These are phyloP conservation scores for Hymenoscyphus infarciens DNA, from an alignment of 2,329 filamentous ascomycete genomes.

Conservation along the genomic window DNA sequence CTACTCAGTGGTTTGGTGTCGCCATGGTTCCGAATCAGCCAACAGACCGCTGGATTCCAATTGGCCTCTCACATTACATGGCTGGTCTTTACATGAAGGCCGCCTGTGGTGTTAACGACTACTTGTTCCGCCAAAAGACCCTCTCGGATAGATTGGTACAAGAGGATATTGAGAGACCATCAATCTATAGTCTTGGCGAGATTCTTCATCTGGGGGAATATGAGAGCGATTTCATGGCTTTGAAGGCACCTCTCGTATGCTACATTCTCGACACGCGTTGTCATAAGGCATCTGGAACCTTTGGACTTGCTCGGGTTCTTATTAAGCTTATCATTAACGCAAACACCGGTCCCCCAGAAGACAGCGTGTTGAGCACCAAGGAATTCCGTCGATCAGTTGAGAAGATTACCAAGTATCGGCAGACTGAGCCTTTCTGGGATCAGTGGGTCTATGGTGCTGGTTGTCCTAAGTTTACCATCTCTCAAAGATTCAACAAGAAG, in stretches of 20 bases:
- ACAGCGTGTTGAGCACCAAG: conserved; percentile 66
- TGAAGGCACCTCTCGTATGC: conserved; percentile 87
- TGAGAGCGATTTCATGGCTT: conserved; percentile 83
- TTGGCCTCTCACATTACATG: conserved; percentile 92
- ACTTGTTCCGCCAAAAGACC: conserved; percentile 83
- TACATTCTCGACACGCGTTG: conserved; percentile 92
- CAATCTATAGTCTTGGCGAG: conserved; percentile 75
- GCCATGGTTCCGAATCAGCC: conserved; percentile 82
- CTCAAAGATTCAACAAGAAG: conserved; percentile 95
- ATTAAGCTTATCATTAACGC: conserved; percentile 82
- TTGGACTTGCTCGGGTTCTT: conserved; percentile 76
- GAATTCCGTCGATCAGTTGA: conserved; percentile 82
- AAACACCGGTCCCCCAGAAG: conserved; percentile 72
- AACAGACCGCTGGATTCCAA: conserved; percentile 81
- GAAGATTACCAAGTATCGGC: conserved; percentile 77
- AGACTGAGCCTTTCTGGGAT: conserved; percentile 81
- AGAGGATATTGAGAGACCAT: conserved; percentile 76
- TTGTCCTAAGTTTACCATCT: conserved; percentile 82
- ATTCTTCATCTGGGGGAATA: conserved; percentile 75
- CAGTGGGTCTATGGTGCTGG: conserved; percentile 91
- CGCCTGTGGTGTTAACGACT: conserved; percentile 91
- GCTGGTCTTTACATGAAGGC: conserved; percentile 88
- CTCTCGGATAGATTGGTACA: conserved; percentile 79
- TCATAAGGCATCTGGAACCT: conserved; percentile 80
- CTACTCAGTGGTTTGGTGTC: conserved; percentile 91